Base-by-base conservation (phyloP, 495 filamentous ascomycete genomes). In the Aspergillus kassunensis region DNA sequence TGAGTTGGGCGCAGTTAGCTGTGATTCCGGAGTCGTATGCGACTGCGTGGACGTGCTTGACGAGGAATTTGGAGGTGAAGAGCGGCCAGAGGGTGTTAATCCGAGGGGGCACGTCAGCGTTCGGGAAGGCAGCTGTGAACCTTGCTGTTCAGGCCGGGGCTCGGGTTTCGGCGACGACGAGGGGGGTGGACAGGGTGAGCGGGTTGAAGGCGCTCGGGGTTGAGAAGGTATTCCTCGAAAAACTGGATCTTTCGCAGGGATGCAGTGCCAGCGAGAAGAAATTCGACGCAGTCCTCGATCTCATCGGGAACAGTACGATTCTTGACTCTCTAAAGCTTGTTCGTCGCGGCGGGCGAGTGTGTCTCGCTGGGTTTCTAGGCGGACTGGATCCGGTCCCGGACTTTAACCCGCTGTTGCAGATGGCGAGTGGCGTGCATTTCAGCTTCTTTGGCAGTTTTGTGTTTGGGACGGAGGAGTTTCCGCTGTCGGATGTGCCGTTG, bases 401-500 rank as follows among this genome's bases (percentile, higher is more conserved):
- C 15, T 78, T 77, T 60, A 76, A 77, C 54, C 74, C 71, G 20
- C 57, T 77, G 47, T 35, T 75, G 11, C 63, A 76, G 57, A 76
- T 77, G 70, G 66, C 61, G 20, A 68, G 62, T 36, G 76, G 74
- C 2, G 73, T 77, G n/a, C 73, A 79, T 51, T 75, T 79, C 51
- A 77, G 69, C 49, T 63, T 78, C 20, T 79, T 77, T 57, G 61
- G 65, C 11, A 75, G 72, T 42, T 63, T 65, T 24, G 68, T 67
- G 8, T 61, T 76, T 27, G 76, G 74, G 0, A 57, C 54, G 4
- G 56, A 56, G 1, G 74, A 66, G 6, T 76, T 78, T 45, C 70
- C 70, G 13, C 35, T 78, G 19, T 72, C 71, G 1, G 62, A 64
- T 49, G 57, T 78, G 11, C 75, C 74, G 4, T 51, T 79, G 25